Evolutionary conservation across 164 flowering plant species (phyloP).

Genomic region (Stephania cephalantha): DNA sequence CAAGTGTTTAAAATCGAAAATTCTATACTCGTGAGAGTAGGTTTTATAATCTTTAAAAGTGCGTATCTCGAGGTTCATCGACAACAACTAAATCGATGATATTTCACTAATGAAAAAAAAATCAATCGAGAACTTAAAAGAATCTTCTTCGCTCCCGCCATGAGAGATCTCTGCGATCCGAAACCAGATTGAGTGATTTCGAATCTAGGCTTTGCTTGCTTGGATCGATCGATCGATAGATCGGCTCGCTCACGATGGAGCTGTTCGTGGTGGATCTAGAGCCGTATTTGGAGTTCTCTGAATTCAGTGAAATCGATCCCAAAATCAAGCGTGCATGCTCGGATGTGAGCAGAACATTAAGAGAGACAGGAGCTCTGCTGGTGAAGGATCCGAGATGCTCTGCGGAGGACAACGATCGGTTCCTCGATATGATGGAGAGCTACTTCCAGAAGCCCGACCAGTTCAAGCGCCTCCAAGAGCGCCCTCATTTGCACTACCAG

Average conservation of each 20-base stretch:
- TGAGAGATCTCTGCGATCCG: not conserved
- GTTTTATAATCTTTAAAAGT: too few relatives aligned
- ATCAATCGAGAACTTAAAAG: too few relatives aligned
- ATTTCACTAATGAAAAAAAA: too few relatives aligned
- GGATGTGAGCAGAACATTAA: slow-evolving; percentile 66
- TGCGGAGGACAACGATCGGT: slow-evolving; percentile 79
- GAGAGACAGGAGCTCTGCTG: slow-evolving; percentile 83
- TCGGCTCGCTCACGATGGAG: slow-evolving; percentile 30
- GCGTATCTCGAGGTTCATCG: too few relatives aligned
- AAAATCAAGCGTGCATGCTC: slow-evolving; percentile 34
- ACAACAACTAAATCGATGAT: too few relatives aligned
- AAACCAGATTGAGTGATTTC: not conserved
- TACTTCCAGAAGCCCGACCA: slow-evolving; percentile 61
- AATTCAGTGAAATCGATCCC: slow-evolving; percentile 11
- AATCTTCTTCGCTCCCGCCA: not conserved
- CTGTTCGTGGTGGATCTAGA: slow-evolving; percentile 59
- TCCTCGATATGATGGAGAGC: slow-evolving; percentile 94
- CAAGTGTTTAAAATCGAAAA: not conserved
- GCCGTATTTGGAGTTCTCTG: slow-evolving; percentile 33
- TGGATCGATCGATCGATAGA: not conserved
- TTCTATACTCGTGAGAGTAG: not conserved
- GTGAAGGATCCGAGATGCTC: slow-evolving; percentile 92
- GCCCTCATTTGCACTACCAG: slow-evolving; percentile 90
- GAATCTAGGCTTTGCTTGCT: not conserved
- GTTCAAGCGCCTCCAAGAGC: slow-evolving; percentile 73